Conservation (phyloP, 2,329 filamentous ascomycete genomes). For the Ascochyta lentis region DNA sequence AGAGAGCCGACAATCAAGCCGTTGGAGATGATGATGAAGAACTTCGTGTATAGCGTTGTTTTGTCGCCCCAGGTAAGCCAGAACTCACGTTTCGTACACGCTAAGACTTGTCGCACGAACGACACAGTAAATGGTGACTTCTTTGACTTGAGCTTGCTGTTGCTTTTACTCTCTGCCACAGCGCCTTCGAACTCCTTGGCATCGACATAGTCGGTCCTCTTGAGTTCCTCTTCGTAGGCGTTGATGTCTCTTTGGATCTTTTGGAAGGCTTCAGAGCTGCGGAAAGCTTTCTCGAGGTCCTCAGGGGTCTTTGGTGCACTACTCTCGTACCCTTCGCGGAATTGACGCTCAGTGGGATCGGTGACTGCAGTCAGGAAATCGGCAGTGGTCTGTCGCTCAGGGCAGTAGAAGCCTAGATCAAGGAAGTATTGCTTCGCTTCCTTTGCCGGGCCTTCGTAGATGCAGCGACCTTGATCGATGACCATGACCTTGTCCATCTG, state of each 20-base stretch:
- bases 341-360: constrained; percentile 73
- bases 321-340: constrained; percentile 64
- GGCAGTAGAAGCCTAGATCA: constrained; percentile 67
- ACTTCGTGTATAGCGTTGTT: constrained; percentile 74
- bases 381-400: constrained; percentile 71
- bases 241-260: constrained; percentile 67
- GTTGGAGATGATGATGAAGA: constrained; percentile 78
- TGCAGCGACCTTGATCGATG: constrained; percentile 74
- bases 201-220: constrained; percentile 64
- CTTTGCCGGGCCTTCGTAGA: constrained; percentile 69
- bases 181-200: constrained; percentile 70
- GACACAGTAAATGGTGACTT: constrained; percentile 80
- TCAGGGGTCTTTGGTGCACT: constrained; percentile 72
- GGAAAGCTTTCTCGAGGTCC: constrained; percentile 73
- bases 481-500: constrained; percentile 83
- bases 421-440: constrained; percentile 71
- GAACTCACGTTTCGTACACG: constrained; percentile 74
- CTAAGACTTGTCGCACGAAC: constrained; percentile 72
- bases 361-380: constrained; percentile 81
- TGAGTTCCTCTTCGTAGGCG: constrained; percentile 64
- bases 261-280: constrained; percentile 66
- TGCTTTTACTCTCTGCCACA: constrained; percentile 66
- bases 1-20: constrained; percentile 78
- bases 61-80: constrained; percentile 80
- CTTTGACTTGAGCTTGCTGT: constrained; percentile 67